Conservation (phyloP, 345 rosid species). For the Eucalyptus dawsonii region DNA sequence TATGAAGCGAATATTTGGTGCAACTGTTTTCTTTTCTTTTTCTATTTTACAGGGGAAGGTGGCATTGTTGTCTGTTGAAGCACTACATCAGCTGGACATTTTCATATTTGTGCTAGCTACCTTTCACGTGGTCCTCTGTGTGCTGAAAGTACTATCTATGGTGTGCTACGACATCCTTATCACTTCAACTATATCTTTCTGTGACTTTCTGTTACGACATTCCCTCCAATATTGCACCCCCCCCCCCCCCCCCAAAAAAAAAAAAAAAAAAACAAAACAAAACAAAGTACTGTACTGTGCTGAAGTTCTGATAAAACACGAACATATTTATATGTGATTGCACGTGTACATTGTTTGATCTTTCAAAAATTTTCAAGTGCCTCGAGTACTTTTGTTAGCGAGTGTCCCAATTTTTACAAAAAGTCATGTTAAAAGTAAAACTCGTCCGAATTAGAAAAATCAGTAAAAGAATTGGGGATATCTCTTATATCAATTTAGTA, state of each 20-base stretch:
- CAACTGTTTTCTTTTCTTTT: not conserved
- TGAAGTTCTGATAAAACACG: not conserved
- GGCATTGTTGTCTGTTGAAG: slow-evolving; percentile 45
- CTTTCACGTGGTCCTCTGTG: slow-evolving; percentile 57
- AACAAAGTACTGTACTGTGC: too few relatives aligned
- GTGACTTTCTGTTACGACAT: not conserved
- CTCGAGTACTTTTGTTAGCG: fast-evolving
- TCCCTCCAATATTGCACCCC: not conserved
- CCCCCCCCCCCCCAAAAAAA: too few relatives aligned
- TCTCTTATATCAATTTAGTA: not conserved
- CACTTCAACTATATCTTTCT: not conserved
- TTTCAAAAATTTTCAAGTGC: too few relatives aligned
- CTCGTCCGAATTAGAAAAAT: too few relatives aligned
- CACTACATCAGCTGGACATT: slow-evolving; percentile 74
- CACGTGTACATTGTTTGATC: not conserved
- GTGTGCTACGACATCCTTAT: not conserved
- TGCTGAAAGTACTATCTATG: slow-evolving; percentile 38
- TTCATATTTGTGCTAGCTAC: slow-evolving; percentile 76
- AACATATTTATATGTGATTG: not conserved
- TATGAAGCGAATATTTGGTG: not conserved
- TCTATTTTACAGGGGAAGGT: slow-evolving; percentile 44
- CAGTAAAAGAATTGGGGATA: not conserved
- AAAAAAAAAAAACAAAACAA: too few relatives aligned
- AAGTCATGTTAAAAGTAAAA: not conserved
- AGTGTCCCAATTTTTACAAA: not conserved